Conservation (phyloP, 495 filamentous ascomycete genomes). For the Acidomyces sp. region DNA sequence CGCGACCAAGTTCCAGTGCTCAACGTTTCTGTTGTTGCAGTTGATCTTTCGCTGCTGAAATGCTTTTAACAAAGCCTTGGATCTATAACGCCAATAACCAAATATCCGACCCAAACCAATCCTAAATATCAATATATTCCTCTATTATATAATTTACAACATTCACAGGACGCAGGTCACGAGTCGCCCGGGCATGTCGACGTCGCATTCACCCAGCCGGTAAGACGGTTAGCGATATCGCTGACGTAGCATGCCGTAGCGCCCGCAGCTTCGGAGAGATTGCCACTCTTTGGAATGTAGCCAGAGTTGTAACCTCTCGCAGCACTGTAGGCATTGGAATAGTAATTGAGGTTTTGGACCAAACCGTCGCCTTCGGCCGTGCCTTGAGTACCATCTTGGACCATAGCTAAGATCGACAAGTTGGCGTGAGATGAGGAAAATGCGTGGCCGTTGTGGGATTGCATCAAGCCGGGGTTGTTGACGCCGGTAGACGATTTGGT, state of each 20-base stretch:
- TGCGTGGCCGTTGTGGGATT: constrained; percentile 22
- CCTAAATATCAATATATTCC: too few species aligned
- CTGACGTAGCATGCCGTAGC: constrained; percentile 18
- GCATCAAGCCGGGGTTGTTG: constrained; percentile 44
- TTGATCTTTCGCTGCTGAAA: too few species aligned
- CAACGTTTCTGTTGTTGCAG: too few species aligned
- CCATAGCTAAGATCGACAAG: constrained; percentile 13
- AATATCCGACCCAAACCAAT: too few species aligned
- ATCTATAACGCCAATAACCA: too few species aligned
- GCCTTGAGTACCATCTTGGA: constrained; percentile 19
- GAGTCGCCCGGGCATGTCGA: constrained; percentile 8
- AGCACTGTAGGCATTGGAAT: constrained; percentile 11
- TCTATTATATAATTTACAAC: too few species aligned
- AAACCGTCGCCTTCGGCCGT: constrained; percentile 17
- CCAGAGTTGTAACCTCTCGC: constrained; percentile 17
- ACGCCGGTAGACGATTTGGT: constrained; percentile 33
- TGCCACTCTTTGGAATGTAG: constrained; percentile 8
- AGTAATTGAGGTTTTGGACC: constrained; percentile 14
- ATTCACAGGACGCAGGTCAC: too few species aligned
- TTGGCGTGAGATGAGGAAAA: background rate
- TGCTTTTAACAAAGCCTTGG: too few species aligned
- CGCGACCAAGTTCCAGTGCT: too few species aligned
- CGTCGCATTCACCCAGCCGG: constrained; percentile 15
- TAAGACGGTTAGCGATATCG: constrained; percentile 21
- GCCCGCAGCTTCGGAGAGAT: constrained; percentile 14